These are phyloP conservation scores for Chlorella sp. DNA, from an alignment of 139 green algal genomes.

Conservation along the genomic window DNA sequence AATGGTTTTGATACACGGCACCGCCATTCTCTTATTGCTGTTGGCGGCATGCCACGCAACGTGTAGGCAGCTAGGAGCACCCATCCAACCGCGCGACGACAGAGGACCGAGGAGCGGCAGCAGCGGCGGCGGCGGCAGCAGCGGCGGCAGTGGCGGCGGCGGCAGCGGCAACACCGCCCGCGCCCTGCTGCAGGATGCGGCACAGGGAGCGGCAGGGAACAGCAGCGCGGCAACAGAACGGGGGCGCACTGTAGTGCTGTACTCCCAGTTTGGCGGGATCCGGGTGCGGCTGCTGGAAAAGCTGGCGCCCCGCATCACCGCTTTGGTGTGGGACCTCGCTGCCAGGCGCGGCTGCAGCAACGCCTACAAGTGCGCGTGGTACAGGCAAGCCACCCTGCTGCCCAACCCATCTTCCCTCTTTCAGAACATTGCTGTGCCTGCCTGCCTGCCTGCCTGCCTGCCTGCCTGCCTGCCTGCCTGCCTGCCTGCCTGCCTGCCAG, in stretches of 20 bases:
- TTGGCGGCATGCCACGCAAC: too few species aligned
- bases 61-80: too few species aligned
- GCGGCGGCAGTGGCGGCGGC: background rate
- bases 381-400: background rate
- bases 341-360: background rate
- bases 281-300: conserved; percentile 7
- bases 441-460: background rate
- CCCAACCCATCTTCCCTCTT: background rate
- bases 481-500: background rate
- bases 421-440: too few species aligned
- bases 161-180: background rate
- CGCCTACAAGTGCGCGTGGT: background rate
- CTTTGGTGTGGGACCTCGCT: background rate
- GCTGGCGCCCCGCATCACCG: conserved; percentile 1
- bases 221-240: background rate
- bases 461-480: background rate
- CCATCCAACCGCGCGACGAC: background rate
- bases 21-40: too few species aligned
- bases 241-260: background rate
- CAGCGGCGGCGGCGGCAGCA: background rate
- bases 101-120: background rate
- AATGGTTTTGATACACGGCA: background rate
- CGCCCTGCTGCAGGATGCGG: background rate
- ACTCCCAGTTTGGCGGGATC: background rate
- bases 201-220: too few species aligned